Base-by-base conservation (phyloP, 2,329 filamentous ascomycete species). In the Diaporthe batatas region DNA sequence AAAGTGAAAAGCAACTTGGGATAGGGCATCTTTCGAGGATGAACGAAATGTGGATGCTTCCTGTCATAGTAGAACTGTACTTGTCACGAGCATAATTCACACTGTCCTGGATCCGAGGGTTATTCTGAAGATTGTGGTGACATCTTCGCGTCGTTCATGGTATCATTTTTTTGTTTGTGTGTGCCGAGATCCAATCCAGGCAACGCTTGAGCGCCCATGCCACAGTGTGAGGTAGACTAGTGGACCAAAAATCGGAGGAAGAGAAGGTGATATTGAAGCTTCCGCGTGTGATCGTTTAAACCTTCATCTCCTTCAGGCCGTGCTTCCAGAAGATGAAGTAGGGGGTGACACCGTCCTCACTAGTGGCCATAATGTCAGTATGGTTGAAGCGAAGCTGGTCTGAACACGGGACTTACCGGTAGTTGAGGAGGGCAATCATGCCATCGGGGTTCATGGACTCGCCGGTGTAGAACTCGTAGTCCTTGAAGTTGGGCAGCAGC, bases 361-460 rank as follows among this genome's bases (percentile, higher is more conserved):
- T 73, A 11, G 18, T 18, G 29, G 34, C 0, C 14, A 36, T 7
- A 6, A n/a, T 16, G 34, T 74, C 25, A 74, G 72, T 14, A 64
- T 25, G 12, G 16, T 39, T n/a, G 7, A 34, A 39, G 8, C 39
- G 1, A 34, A 23, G 12, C 8, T 21, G 5, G 47, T 14, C 32
- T 53, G 47, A 7, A 39, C 25, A 4, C 8, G 21, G 25, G 21
- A 51, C 72, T 47, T 72, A 74, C 72, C 96, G 96, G 91, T 98
- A 99, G 90, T 98, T 97, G 82, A 98, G 93, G 78, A 98, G 93
- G 77, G 95, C 88, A 79, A 98, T 88, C 96, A 98, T 97, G 88
- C 93, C 95, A 81, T 98, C 94, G 79, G 93, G 92, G 86, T 97
- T 91, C 94, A 97, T 97, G 79, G 91, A 93, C 89, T 96, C 92